phyloP scores from a whole-genome alignment of 2,329 filamentous ascomycete genomes.

The Penicillium hesseltinei region DNA sequence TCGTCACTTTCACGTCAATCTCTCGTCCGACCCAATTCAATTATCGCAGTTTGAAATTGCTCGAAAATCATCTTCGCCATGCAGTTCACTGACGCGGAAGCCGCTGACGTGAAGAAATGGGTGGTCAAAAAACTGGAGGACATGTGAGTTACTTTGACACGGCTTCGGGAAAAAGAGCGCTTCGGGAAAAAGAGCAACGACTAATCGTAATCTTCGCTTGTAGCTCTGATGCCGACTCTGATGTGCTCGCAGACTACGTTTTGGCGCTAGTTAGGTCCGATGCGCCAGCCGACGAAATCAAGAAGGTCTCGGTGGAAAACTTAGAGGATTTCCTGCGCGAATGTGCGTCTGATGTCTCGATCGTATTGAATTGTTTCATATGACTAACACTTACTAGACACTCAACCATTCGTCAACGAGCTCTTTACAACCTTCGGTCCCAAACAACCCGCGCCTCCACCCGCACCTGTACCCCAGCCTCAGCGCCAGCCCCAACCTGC shows the following conservation, averaged over 20 bases:
- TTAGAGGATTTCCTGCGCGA: constrained; percentile 59
- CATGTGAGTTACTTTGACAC: constrained; percentile 45
- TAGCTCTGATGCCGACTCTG: constrained; percentile 61
- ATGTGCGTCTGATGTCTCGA: constrained; percentile 37
- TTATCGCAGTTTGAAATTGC: neutral
- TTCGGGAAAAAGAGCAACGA: neutral
- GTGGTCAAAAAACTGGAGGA: constrained; percentile 58
- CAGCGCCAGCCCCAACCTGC: constrained; percentile 22
- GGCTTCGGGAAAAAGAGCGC: neutral
- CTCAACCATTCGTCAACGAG: constrained; percentile 55
- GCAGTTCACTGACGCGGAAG: constrained; percentile 55
- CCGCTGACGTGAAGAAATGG: constrained; percentile 56
- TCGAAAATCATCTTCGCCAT: constrained; percentile 33
- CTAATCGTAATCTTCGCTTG: constrained; percentile 10
- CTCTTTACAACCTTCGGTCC: constrained; percentile 52
- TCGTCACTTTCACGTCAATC: neutral
- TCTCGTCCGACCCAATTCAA: neutral
- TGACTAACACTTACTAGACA: constrained; percentile 41
- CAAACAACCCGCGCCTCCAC: constrained; percentile 37
- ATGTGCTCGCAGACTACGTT: constrained; percentile 62
- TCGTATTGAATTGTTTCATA: constrained; percentile 2
- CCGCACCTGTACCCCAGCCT: constrained; percentile 24
- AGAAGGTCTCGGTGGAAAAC: constrained; percentile 53
- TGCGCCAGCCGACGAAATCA: constrained; percentile 54
- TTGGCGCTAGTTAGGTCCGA: constrained; percentile 58